phyloP scores from a whole-genome alignment of 441 rosid genomes.

The Adansonia rubrostipa region DNA sequence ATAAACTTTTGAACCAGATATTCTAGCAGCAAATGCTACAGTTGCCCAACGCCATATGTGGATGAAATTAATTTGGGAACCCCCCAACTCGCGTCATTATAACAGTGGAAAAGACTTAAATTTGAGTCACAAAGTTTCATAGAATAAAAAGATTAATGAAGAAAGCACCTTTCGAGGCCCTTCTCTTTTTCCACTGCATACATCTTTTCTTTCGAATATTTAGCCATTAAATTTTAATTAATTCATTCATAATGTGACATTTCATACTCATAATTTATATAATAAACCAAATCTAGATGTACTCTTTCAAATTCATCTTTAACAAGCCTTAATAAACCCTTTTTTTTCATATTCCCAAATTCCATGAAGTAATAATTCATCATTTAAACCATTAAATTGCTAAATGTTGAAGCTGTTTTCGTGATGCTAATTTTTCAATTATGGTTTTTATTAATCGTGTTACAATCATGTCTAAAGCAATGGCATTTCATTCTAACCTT shows the following conservation, averaged over 20 bases:
- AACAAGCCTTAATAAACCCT: background rate
- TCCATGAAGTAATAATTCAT: background rate
- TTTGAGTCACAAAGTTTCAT: background rate
- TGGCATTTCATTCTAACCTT: background rate
- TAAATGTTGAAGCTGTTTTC: background rate
- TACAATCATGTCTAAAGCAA: background rate
- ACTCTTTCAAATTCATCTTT: background rate
- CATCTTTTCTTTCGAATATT: too few species aligned
- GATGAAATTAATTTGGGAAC: background rate
- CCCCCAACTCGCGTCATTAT: background rate
- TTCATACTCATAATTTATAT: too few species aligned
- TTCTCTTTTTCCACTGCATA: slow-evolving; percentile 29
- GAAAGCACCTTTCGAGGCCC: slow-evolving; percentile 39
- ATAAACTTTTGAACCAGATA: background rate
- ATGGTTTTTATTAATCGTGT: background rate
- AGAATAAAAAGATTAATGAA: background rate
- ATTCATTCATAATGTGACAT: too few species aligned
- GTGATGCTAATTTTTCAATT: background rate
- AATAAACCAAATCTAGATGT: too few species aligned
- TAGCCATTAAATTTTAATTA: too few species aligned
- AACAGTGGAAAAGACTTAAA: background rate
- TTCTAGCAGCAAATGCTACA: background rate
- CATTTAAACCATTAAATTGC: background rate
- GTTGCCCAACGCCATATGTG: background rate
- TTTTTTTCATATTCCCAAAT: background rate